Evolutionary conservation across 805 yeast genomes (phyloP).

Genomic region (Cyberlindnera galapagoensis): DNA sequence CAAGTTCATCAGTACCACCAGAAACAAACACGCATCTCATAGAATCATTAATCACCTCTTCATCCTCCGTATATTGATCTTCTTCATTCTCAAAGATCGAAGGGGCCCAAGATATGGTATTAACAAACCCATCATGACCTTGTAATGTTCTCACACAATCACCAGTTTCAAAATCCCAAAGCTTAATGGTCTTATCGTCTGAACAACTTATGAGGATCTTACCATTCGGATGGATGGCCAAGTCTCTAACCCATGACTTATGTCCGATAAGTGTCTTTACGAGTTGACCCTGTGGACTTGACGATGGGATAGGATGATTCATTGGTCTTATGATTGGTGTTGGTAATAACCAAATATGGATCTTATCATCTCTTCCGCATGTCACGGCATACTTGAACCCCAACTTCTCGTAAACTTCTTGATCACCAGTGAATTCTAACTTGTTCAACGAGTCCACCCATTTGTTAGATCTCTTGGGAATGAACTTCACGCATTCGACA

Average conservation of each 20-base stretch:
- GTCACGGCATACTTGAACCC: constrained; percentile 71
- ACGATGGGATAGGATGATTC: constrained; percentile 48
- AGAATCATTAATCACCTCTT: constrained; percentile 31
- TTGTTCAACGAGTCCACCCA: constrained; percentile 39
- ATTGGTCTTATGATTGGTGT: constrained; percentile 52
- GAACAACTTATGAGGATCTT: constrained; percentile 61
- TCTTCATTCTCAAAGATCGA: constrained; percentile 29
- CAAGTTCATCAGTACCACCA: constrained; percentile 91
- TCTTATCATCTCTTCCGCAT: constrained; percentile 70
- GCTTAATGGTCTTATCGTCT: constrained; percentile 69
- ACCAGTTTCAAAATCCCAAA: constrained; percentile 67
- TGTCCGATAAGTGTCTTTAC: constrained; percentile 64
- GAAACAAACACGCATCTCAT: constrained; percentile 74
- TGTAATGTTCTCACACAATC: constrained; percentile 44
- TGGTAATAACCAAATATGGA: constrained; percentile 76
- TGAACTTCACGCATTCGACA: constrained; percentile 62
- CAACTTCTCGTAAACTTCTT: constrained; percentile 28
- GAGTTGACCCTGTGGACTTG: constrained; percentile 55
- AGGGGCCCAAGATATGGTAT: constrained; percentile 49
- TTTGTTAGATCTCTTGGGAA: constrained; percentile 47
- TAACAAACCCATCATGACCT: constrained; percentile 75
- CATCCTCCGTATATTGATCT: constrained; percentile 22
- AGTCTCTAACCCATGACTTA: constrained; percentile 76
- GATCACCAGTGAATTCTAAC: constrained; percentile 21
- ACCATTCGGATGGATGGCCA: constrained; percentile 72